Evolutionary conservation across 805 yeast species (phyloP).

Genomic region (Tetrapisispora fleetii): DNA sequence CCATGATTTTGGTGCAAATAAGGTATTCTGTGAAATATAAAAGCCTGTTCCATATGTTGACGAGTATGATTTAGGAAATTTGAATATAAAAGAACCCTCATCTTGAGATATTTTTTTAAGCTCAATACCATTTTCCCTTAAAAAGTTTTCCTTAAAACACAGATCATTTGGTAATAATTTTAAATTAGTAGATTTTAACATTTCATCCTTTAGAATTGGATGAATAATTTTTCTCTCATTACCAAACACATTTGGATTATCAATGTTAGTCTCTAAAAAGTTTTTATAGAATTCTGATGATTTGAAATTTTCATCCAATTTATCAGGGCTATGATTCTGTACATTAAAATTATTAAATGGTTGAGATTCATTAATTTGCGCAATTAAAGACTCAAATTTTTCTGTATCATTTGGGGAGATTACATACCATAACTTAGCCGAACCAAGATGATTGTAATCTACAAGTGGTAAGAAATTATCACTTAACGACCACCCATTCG

Average conservation of each 20-base stretch:
- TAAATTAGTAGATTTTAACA: slow-evolving; percentile 8
- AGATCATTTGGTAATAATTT: slow-evolving; percentile 9
- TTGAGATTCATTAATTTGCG: slow-evolving; percentile 27
- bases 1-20: slow-evolving; percentile 53
- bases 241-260: not conserved
- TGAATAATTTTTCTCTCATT: slow-evolving; percentile 4
- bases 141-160: slow-evolving; percentile 40
- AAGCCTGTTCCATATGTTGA: slow-evolving; percentile 46
- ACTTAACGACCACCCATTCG: slow-evolving; percentile 48
- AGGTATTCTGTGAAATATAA: slow-evolving; percentile 44
- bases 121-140: slow-evolving; percentile 40
- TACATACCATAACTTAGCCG: slow-evolving; percentile 48
- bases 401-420: slow-evolving; percentile 47
- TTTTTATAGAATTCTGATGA: slow-evolving; percentile 43
- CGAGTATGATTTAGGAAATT: slow-evolving; percentile 47
- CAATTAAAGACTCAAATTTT: slow-evolving; percentile 35
- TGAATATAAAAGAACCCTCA: slow-evolving; percentile 52
- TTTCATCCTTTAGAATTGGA: slow-evolving; percentile 1
- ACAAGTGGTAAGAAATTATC: slow-evolving; percentile 49
- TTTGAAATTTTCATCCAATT: slow-evolving; percentile 5
- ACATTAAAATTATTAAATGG: slow-evolving; percentile 30
- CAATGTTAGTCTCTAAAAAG: slow-evolving; percentile 34
- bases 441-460: slow-evolving; percentile 49
- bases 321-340: not conserved
- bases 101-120: slow-evolving; percentile 42